phyloP scores from a whole-genome alignment of 169 alveolate genomes.

The Cyclospora cayetanensis region DNA sequence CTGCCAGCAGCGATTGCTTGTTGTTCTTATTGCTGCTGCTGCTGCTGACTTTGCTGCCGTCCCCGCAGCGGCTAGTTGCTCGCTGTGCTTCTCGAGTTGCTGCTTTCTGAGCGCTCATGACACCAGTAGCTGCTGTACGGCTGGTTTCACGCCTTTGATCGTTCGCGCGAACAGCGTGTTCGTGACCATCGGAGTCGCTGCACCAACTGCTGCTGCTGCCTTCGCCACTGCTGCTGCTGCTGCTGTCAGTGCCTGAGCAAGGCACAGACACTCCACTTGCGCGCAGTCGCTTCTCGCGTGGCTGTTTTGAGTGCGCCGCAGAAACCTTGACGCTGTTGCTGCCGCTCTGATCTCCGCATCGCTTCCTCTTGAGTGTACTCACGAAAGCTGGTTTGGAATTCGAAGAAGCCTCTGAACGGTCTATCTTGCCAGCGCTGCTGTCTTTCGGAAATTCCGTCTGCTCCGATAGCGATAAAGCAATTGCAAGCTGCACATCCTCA shows the following conservation, averaged over 20 bases:
- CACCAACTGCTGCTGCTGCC: not conserved
- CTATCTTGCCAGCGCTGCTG: not conserved
- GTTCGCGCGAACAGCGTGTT: not conserved
- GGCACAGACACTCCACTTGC: no score
- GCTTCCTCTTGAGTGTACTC: not conserved
- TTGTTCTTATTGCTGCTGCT: constrained; percentile 2
- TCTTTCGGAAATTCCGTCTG: not conserved
- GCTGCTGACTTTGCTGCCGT: not conserved
- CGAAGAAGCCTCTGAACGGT: no score
- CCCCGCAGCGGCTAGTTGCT: no score
- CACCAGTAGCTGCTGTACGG: no score
- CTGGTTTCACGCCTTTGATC: no score
- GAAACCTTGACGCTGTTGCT: not conserved
- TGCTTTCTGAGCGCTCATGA: no score
- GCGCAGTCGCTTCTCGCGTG: no score
- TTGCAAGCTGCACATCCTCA: constrained; percentile 18
- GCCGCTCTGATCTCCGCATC: not conserved
- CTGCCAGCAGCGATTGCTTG: not conserved
- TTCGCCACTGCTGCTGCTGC: not conserved
- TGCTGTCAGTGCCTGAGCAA: no score
- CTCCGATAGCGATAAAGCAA: not conserved
- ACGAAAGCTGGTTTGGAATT: no score
- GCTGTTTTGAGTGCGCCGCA: no score
- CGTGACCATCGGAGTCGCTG: not conserved
- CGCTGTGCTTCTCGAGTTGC: no score